These are phyloP conservation scores for Fusarium algeriense DNA, from an alignment of 2,329 filamentous ascomycete genomes.

Conservation along the genomic window DNA sequence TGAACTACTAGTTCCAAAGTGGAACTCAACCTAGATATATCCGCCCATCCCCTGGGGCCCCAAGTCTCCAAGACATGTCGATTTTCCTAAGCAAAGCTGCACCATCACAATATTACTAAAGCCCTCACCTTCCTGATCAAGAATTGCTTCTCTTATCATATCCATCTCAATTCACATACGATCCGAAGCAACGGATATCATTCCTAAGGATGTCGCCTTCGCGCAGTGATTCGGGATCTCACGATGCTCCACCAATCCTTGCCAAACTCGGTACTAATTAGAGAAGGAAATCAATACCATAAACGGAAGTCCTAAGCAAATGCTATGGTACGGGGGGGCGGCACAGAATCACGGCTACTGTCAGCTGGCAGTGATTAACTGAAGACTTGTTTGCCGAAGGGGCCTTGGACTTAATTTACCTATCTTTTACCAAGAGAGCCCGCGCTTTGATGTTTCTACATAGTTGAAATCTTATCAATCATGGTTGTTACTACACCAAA, in stretches of 20 bases:
- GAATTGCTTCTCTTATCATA: not conserved
- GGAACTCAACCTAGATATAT: not conserved
- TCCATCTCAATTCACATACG: not conserved
- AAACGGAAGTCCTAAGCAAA: slow-evolving; percentile 9
- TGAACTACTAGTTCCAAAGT: not conserved
- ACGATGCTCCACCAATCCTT: slow-evolving; percentile 22
- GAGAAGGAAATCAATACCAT: slow-evolving; percentile 28
- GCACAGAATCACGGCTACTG: not conserved
- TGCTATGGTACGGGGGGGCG: not conserved
- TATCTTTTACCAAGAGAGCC: not conserved
- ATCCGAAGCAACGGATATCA: not conserved
- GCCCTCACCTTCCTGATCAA: not conserved
- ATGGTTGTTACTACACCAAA: slow-evolving; percentile 25
- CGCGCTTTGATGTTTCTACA: not conserved
- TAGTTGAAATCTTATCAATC: not conserved
- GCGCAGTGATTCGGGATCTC: not conserved
- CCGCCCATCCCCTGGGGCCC: not conserved
- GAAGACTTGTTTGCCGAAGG: not conserved
- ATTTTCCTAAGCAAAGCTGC: not conserved
- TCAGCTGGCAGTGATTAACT: not conserved
- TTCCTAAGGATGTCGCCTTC: slow-evolving; percentile 2
- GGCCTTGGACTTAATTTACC: not conserved
- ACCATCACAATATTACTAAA: not conserved
- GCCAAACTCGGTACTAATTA: slow-evolving; percentile 13
- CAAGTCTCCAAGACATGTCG: not conserved